Base-by-base conservation (phyloP, 108 stramenopile species). In the Licmophora abbreviata region DNA sequence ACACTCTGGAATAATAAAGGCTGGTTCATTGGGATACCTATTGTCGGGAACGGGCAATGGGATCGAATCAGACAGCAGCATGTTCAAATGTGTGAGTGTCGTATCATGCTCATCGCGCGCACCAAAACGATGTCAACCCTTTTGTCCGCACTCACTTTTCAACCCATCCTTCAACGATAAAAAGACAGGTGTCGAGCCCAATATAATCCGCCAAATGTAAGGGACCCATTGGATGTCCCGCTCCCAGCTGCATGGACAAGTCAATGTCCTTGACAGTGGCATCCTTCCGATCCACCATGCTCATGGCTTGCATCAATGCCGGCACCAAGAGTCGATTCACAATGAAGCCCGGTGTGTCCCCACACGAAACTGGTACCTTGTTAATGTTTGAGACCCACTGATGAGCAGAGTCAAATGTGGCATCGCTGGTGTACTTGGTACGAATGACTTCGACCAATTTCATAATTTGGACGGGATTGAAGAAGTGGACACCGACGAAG, bases 201-300 rank as follows among this genome's bases (percentile, higher is more conserved):
- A 98, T 77, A 73, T 96, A 98, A 70, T 98, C 97, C 5, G 95
- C 93, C 37, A 95, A 69, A 54, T 85, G 81, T 37, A 90, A 27
- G 7, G 95, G 94, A 0, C 95, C 97, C 97, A 99, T 99, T 0
- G 99, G 99, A 76, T 99, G 94, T 1, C 99, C 97, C 0, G 96
- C 94, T 12, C 99, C 99, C 18, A 98, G 81, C 57, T 95, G 79
- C 95, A 99, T 95, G 41, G 85, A 81, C 22, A 88, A 54, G 63
- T 99, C 99, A 59, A 99, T 90, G 63, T 98, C 99, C 25, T 79
- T 62, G 14, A 80, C 74, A 8, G 84, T 67, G 0, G 96, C 99
- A 60, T 95, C 97, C 11, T 85, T 71, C 1, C 99, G 77, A 48
- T 99, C 99, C 18, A 95, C 60, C 88, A 99, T 83, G 12, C 88